Evolutionary conservation across 1,284 basidiomycete genomes (phyloP), one percentile per base, ranked within the genome.

Genomic region (Veloboletus limbatus): DNA sequence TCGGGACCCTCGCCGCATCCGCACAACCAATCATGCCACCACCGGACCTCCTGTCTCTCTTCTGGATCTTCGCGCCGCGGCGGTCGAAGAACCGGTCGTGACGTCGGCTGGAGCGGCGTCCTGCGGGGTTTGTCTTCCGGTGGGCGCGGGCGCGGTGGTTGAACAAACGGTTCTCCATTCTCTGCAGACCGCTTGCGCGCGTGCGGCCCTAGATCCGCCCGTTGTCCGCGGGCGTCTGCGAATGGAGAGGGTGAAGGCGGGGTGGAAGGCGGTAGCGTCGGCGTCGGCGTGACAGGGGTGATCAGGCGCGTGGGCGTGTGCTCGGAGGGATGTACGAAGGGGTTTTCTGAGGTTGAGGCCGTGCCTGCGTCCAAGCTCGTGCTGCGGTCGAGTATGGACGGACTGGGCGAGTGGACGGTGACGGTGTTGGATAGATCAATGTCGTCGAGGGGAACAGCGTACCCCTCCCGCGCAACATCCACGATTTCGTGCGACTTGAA

Each of bases 11-110:
- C 86, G 17, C 78, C 71, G 54, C 85, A 88, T 8, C 87, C 86
- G 61, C 87, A 89, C 51, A 89, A 62, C 85, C 85, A 87, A 42
- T 89, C 87, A 57, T 88, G 86, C 86, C 86, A 89, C 86, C 86
- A 89, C 48, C 76, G 70, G 20, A 72, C 67, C 46, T 67, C 66
- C 10, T 66, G 56, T 17, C 40, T 44, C 22, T 52, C 59, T 26
- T 63, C 60, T 9, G 56, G 45, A 20, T 53, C 52, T 28, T 49
- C 17, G 32, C 47, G 48, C 43, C 24, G 45, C 21, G 26, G 47
- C 17, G 59, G 52, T n/a, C 60, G 60, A 17, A 63, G 48, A 14
- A 57, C 59, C 0, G 72, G 74, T 18, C 69, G 66, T 6, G 70
- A 54, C 13, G 69, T 70, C 2, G 73, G 72, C 38, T 68, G 67